phyloP scores from a whole-genome alignment of 257 asterid genomes.

The Fraxinus pennsylvanica region DNA sequence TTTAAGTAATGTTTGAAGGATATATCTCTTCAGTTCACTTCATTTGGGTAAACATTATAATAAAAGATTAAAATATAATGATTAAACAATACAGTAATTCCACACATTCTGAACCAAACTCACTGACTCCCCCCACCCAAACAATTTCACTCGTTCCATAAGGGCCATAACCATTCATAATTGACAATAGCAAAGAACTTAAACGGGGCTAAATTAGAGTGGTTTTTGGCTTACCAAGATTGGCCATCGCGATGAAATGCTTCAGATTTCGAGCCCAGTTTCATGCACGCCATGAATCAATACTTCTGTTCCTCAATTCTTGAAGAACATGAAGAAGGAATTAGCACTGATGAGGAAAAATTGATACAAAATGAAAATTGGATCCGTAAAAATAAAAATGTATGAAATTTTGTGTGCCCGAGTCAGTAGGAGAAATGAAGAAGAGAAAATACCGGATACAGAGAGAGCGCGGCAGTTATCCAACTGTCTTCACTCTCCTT shows the following conservation, averaged over 20 bases:
- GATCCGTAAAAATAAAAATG: neutral
- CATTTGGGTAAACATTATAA: neutral
- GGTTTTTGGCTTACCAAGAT: conserved; percentile 45
- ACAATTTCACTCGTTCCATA: too few relatives aligned
- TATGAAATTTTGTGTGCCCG: conserved; percentile 33
- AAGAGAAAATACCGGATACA: conserved; percentile 20
- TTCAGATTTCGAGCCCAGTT: conserved; percentile 85
- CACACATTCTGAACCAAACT: neutral
- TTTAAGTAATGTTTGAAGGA: neutral
- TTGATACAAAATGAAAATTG: too few relatives aligned
- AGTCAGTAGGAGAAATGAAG: conserved; percentile 45
- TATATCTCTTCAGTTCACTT: neutral
- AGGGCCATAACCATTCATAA: neutral
- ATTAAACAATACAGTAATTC: neutral
- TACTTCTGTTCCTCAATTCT: neutral
- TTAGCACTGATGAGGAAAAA: neutral
- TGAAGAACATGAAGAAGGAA: neutral
- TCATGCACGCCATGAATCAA: conserved; percentile 63
- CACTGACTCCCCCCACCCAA: too few relatives aligned
- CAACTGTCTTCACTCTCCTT: conserved; percentile 39
- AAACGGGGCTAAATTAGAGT: neutral
- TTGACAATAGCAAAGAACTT: neutral
- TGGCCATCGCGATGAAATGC: conserved; percentile 78
- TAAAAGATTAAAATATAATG: neutral
- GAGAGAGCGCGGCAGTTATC: conserved; percentile 25